Evolutionary conservation across 1,284 basidiomycete genomes (phyloP).

Genomic region (Apiotrichum laibachii): DNA sequence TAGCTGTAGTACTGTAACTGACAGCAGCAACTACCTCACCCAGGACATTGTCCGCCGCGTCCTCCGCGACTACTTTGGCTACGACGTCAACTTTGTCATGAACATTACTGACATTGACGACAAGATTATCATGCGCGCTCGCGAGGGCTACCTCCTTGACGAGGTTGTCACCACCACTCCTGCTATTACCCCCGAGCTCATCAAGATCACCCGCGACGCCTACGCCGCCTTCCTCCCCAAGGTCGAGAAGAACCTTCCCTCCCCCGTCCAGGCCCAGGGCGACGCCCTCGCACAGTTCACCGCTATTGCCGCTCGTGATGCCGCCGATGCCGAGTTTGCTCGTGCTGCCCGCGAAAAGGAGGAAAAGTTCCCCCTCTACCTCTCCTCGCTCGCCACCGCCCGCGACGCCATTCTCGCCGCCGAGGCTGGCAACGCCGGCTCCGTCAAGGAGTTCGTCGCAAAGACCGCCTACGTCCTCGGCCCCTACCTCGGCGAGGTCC

Average conservation of each 20-base stretch:
- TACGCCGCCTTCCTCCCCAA: constrained; percentile 60
- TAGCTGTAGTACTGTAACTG: not conserved
- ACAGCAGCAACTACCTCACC: constrained; percentile 86
- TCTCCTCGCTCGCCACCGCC: constrained; percentile 65
- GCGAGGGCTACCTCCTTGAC: constrained; percentile 73
- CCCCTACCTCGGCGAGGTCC: constrained; percentile 70
- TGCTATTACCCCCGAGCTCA: constrained; percentile 37
- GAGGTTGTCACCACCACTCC: constrained; percentile 41
- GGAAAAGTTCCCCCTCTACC: constrained; percentile 88
- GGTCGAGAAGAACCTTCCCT: constrained; percentile 59
- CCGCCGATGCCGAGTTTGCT: constrained; percentile 58
- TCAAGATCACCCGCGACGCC: constrained; percentile 41
- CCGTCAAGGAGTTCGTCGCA: constrained; percentile 65
- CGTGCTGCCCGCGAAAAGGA: constrained; percentile 68
- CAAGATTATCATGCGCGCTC: constrained; percentile 92
- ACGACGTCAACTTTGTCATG: constrained; percentile 98
- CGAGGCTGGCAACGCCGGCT: constrained; percentile 33
- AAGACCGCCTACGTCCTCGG: constrained; percentile 72
- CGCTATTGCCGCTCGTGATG: constrained; percentile 55
- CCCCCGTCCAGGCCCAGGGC: constrained; percentile 60
- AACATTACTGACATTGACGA: constrained; percentile 99
- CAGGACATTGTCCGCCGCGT: constrained; percentile 94
- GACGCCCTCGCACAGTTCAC: constrained; percentile 59
- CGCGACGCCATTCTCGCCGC: constrained; percentile 39
- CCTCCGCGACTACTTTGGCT: constrained; percentile 92